phyloP scores from a whole-genome alignment of 225 moss, liverwort and hornwort species.

The Marchantia polymorpha region DNA sequence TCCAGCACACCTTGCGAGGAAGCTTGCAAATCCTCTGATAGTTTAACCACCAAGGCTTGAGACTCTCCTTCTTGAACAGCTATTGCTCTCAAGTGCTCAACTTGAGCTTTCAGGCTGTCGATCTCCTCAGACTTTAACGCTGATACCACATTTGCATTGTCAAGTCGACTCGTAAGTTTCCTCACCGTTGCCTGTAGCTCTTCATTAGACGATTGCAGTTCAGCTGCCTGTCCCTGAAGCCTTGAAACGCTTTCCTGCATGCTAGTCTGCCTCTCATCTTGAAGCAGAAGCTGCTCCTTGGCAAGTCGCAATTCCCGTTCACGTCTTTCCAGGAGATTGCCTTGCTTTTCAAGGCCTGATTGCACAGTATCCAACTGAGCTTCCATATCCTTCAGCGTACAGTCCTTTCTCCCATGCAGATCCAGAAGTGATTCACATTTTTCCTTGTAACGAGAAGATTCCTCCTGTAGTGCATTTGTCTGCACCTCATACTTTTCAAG shows the following conservation, averaged over 20 bases:
- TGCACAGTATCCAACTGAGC: conserved; percentile 30
- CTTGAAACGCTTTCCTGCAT: conserved; percentile 47
- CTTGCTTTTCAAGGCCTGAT: conserved; percentile 38
- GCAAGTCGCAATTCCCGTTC: conserved; percentile 43
- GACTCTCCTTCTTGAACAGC: conserved; percentile 44
- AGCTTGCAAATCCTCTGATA: conserved; percentile 45
- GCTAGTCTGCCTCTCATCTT: conserved; percentile 42
- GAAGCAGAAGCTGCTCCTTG: conserved; percentile 50
- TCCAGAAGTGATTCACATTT: conserved; percentile 46
- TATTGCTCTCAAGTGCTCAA: conserved; percentile 36
- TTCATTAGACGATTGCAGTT: conserved; percentile 40
- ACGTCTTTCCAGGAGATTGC: conserved; percentile 40
- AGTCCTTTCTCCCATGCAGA: conserved; percentile 50
- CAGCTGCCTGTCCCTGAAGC: conserved; percentile 40
- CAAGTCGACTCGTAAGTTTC: conserved; percentile 35
- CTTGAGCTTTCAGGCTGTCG: conserved; percentile 29
- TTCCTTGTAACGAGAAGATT: conserved; percentile 43
- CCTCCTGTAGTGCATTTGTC: conserved; percentile 37
- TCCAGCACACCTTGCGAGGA: conserved; percentile 40
- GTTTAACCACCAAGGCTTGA: conserved; percentile 35
- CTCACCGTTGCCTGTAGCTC: conserved; percentile 42
- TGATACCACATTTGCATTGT: conserved; percentile 26
- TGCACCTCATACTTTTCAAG: conserved; percentile 47
- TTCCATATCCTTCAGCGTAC: conserved; percentile 50
- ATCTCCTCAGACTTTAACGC: conserved; percentile 39